These are phyloP conservation scores for Phytomonas francai DNA, from an alignment of 208 protist genomes.

Conservation along the genomic window DNA sequence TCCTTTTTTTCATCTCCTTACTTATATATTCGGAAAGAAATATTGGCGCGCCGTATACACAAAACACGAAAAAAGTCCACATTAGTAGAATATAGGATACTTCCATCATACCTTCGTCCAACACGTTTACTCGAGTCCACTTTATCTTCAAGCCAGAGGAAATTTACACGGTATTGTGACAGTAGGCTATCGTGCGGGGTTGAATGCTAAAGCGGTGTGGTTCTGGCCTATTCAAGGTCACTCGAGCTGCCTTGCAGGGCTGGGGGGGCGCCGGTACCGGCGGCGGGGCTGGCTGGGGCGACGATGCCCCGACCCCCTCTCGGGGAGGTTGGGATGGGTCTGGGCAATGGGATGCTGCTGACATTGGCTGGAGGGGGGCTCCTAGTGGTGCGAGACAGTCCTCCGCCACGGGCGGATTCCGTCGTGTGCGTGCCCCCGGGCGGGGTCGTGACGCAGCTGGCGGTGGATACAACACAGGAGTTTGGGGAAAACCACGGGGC, in stretches of 20 bases:
- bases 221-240: constrained; percentile 14
- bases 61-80: background rate
- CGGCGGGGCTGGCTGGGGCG: constrained; percentile 11
- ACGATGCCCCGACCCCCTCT: background rate
- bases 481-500: constrained; percentile 55
- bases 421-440: constrained; percentile 26
- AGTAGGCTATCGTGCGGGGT: background rate
- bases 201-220: background rate
- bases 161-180: background rate
- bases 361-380: constrained; percentile 17
- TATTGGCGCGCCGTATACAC: background rate
- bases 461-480: background rate
- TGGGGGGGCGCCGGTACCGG: constrained; percentile 8
- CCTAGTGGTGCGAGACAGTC: constrained; percentile 15
- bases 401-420: constrained; percentile 21
- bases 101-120: background rate
- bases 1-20: background rate
- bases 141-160: background rate
- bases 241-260: background rate
- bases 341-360: constrained; percentile 12
- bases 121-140: background rate
- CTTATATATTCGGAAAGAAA: background rate
- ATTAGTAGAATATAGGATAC: background rate
- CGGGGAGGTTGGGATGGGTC: constrained; percentile 9
- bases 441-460: constrained; percentile 21